Conservation (phyloP, 2,329 filamentous ascomycete species). For the Xylaria hypoxylon region DNA sequence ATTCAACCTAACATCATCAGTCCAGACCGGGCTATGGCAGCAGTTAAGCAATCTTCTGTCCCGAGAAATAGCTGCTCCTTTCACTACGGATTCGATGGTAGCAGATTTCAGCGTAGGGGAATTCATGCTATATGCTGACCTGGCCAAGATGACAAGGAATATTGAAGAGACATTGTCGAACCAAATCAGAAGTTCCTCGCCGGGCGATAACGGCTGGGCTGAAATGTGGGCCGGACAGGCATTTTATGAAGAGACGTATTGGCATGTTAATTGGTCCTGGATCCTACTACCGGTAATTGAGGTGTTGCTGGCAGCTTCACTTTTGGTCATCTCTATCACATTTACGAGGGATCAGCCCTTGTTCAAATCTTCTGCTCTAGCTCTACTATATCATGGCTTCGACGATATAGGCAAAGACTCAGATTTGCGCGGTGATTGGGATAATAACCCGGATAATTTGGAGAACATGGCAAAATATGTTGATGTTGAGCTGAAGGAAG, state of each 20-base stretch:
- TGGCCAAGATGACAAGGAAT: background rate
- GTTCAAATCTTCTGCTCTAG: background rate
- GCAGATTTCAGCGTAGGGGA: too few relatives aligned
- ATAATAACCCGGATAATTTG: background rate
- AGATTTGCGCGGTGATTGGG: background rate
- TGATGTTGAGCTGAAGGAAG: conserved; percentile 13
- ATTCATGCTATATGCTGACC: background rate
- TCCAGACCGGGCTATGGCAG: too few relatives aligned
- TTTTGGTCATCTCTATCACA: too few relatives aligned
- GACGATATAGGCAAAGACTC: background rate
- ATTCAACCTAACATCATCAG: too few relatives aligned
- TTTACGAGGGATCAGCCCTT: background rate
- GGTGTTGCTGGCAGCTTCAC: too few relatives aligned
- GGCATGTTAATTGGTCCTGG: conserved; percentile 51
- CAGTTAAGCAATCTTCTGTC: too few relatives aligned
- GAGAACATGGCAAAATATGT: background rate
- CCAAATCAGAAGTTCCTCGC: conserved; percentile 35
- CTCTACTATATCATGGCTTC: background rate
- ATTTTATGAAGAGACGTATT: conserved; percentile 45
- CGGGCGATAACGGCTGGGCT: conserved; percentile 39
- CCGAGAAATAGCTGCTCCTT: too few relatives aligned
- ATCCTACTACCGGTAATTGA: conserved; percentile 45
- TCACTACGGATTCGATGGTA: too few relatives aligned
- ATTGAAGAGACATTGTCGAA: conserved; percentile 8
- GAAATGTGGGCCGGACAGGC: conserved; percentile 39